Base-by-base conservation (phyloP, 2,329 filamentous ascomycete genomes). In the Fusarium nygamai region DNA sequence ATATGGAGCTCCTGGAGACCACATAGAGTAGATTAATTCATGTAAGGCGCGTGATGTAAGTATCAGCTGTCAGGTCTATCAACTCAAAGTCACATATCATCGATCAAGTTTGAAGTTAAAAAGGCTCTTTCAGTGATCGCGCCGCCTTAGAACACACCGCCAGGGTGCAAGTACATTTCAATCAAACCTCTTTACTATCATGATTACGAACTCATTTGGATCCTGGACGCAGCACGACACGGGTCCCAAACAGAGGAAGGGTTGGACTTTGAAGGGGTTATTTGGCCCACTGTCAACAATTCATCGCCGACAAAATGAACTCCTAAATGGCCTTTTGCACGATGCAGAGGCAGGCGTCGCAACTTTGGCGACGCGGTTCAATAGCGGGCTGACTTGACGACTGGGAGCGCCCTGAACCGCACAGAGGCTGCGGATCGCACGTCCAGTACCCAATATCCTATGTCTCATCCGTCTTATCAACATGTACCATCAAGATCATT, bases 321-420 rank as follows among this genome's bases (percentile, higher is more conserved):
- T 0, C 12, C 14, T 16, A 1, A 34, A 24, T 11, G n/a, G 12
- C 1, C 0, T 11, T 34, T 34, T 5, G 0, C 6, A 24, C 9
- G 31, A 20, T 27, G 1, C 12, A 16, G 3, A 16, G n/a, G 17
- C 9, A 48, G 20, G 20, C 9, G 20, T 11, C 13, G 27, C 13
- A 46, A 27, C 17, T 20, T 4, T 29, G 27, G 44, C 27, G 44
- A 22, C 4, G 19, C 27, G 19, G 44, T 22, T 29, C 27, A 9
- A 14, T 22, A 47, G 8, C 13, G 24, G 19, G 44, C 19, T 47
- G 24, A 47, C 12, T 29, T 5, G 44, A 22, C 12, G 17, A 34
- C 13, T 3, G 11, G 16, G 47, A 51, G 17, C 31, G 22, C 17
- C 8, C 8, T 14, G n/a, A 51, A 14, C 22, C 17, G 22, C 48